Conservation (phyloP, 768 basidiomycete genomes). For the Xerocomellus dryophilus region DNA sequence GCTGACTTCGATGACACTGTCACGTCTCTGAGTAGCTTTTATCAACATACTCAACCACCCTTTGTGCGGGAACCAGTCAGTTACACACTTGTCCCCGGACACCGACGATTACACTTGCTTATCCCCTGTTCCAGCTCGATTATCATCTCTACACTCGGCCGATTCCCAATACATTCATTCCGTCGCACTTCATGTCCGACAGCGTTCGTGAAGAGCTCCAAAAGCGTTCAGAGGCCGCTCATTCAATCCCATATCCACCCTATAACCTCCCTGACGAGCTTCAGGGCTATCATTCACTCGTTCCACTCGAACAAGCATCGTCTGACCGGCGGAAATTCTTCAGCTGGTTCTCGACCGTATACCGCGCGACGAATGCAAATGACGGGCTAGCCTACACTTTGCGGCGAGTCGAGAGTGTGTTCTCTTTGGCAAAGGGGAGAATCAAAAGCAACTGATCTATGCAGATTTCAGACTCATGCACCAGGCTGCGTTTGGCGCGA, state of each 20-base stretch:
- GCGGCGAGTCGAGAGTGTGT: constrained; percentile 81
- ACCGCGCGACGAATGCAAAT: constrained; percentile 70
- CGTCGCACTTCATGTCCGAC: constrained; percentile 85
- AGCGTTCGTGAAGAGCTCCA: constrained; percentile 60
- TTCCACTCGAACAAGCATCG: constrained; percentile 63
- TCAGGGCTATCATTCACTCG: constrained; percentile 85
- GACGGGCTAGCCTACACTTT: constrained; percentile 80
- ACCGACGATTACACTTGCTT: neutral
- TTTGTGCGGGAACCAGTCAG: constrained; percentile 71
- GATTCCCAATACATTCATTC: constrained; percentile 52
- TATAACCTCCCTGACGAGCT: constrained; percentile 78
- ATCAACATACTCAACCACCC: constrained; percentile 39
- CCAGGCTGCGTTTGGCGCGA: constrained; percentile 74
- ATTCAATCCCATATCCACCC: constrained; percentile 39
- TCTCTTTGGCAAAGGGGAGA: neutral
- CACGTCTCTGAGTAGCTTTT: constrained; percentile 35
- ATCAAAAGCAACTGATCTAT: constrained; percentile 2
- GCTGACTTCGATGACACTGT: constrained; percentile 32
- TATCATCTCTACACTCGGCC: constrained; percentile 88
- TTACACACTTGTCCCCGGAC: constrained; percentile 3
- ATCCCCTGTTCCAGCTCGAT: constrained; percentile 56
- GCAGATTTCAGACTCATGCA: constrained; percentile 81
- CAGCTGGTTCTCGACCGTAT: constrained; percentile 81
- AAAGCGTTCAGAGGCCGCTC: constrained; percentile 43
- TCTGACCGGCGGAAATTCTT: constrained; percentile 69